Conservation (phyloP, 75 land plant genomes). For the Sequoia sempervirens region DNA sequence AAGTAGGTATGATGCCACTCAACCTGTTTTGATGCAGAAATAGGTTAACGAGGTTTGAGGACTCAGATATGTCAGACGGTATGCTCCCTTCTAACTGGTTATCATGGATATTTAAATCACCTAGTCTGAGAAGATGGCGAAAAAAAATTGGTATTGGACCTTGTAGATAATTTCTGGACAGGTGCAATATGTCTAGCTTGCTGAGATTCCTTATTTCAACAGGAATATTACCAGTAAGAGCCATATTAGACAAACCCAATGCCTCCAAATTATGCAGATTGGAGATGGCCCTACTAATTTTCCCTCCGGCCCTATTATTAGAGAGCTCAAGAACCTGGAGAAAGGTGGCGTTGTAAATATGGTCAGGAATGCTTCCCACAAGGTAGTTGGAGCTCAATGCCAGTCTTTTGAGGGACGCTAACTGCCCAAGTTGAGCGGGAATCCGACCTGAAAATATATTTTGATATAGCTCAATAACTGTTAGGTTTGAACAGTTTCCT, state of each 20-base stretch:
- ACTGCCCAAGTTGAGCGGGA: background rate
- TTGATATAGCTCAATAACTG: background rate
- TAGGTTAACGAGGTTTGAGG: background rate
- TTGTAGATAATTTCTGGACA: background rate
- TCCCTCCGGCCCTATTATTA: background rate
- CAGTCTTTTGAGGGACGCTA: background rate
- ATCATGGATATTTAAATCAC: background rate
- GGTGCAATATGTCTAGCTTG: background rate
- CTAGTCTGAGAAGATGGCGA: constrained; percentile 10
- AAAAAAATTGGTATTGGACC: background rate
- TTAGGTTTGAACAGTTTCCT: background rate
- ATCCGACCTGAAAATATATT: background rate
- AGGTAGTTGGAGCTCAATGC: background rate
- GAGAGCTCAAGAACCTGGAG: background rate
- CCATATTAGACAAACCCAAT: background rate
- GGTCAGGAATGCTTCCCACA: background rate
- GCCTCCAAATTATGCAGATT: background rate
- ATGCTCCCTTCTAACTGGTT: background rate
- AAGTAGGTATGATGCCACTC: background rate
- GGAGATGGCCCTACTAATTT: background rate
- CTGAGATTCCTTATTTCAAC: background rate
- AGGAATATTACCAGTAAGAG: background rate
- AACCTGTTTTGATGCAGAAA: background rate
- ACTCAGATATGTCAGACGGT: background rate
- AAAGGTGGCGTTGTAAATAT: background rate